A percentile compares a stretch with the other conserved stretches of the same genome.
Conservation (phyloP, 352 stramenopile species). For the Globisporangium orthogonon region DNA sequence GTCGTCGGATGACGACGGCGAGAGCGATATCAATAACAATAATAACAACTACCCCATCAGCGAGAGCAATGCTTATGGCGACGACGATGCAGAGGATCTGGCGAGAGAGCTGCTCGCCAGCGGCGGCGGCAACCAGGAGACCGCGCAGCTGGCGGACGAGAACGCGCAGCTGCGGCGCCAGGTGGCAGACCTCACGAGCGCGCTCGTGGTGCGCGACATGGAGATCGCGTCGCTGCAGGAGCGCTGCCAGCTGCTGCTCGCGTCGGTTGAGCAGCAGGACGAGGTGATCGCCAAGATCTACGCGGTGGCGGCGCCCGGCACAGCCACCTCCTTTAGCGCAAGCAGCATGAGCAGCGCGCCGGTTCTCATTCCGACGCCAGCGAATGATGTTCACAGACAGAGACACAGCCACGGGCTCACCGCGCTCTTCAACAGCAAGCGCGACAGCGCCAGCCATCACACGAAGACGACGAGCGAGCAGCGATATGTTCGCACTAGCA, state of each 20-base stretch:
- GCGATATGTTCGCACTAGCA: not conserved
- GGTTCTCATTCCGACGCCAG: not conserved
- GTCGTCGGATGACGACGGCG: conserved; percentile 9
- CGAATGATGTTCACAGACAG: conserved; percentile 6
- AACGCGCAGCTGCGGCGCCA: conserved; percentile 47
- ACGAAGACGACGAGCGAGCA: conserved; percentile 1
- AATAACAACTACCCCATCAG: conserved; percentile 2
- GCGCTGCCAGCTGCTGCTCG: conserved; percentile 51
- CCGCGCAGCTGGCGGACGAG: conserved; percentile 23
- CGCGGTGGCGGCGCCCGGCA: conserved; percentile 17
- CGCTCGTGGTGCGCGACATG: conserved; percentile 66
- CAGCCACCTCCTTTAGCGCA: no score
- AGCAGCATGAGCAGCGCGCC: not conserved
- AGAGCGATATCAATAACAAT: conserved; percentile 3
- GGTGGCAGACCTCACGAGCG: conserved; percentile 59
- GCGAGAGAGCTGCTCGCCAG: conserved; percentile 21
- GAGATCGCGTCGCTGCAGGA: conserved; percentile 61
- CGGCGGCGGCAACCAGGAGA: conserved; percentile 9
- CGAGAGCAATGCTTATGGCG: not conserved
- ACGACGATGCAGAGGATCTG: not conserved
- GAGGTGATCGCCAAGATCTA: conserved; percentile 79
- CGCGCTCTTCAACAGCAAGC: conserved; percentile 3
- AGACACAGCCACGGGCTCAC: not conserved
- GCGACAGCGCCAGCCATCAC: not conserved
- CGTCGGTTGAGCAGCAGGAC: conserved; percentile 69